Base-by-base conservation (phyloP, 371 early-diverging fungal species). In the Mucor lusitanicus region DNA sequence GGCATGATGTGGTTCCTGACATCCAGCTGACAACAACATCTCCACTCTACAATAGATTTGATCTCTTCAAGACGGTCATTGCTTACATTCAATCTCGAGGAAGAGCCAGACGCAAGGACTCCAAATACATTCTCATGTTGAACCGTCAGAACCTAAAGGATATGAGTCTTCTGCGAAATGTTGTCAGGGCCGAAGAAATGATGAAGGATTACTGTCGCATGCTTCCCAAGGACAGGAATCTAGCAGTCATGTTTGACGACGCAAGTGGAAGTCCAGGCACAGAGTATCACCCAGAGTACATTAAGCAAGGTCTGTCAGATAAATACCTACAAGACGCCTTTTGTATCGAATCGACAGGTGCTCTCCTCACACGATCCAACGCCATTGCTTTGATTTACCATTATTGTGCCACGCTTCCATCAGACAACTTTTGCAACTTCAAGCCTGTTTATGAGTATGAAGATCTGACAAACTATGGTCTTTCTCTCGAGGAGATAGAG, bases 71-170 rank as follows among this genome's bases (percentile, higher is more conserved):
- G 3, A 88, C 89, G 0, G 74, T 91, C 1, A 90, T 88, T 25
- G 82, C 86, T 35, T 90, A 93, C 67, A 93, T 96, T 11, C 96
- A 97, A 73, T 94, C 96, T 7, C 88, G 96, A 19, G 97, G 97
- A 3, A 85, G 97, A 12, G 97, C 96, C 2, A 80, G 97, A 3
- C 79, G 86, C 58, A 67, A 74, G 25, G 70, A 85, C 48, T 93
- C 95, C 28, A 81, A 81, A 23, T 96, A 88, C 66, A 81, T 94
- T 37, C 78, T 94, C 15, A 82, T 97, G 82, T 73, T 77, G 40
- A 92, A 90, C 44, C 61, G 68, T 40, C 82, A 77, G 7, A 79
- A 83, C 61, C 40, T 61, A 1, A 65, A 69, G 8, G 81, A 87
- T 32, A 63, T 59, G 2, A 64, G 53, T 5, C 50, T 72, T 9